These are phyloP conservation scores for Suhomyces tanzawaensis DNA, from an alignment of 805 yeast species.

Conservation along the genomic window DNA sequence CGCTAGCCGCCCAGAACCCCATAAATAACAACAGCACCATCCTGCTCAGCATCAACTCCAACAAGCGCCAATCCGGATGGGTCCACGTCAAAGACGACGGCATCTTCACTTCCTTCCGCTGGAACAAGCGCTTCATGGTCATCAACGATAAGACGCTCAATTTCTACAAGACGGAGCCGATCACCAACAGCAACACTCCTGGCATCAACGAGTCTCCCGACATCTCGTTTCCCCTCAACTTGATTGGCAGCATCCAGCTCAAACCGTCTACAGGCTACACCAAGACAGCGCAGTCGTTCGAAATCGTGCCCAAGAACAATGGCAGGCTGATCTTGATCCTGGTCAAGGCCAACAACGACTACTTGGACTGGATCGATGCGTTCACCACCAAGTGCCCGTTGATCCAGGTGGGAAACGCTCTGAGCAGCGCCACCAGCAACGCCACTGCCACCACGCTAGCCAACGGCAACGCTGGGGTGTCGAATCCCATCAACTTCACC, in stretches of 20 bases:
- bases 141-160: constrained; percentile 72
- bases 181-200: constrained; percentile 45
- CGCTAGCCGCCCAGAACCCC: constrained; percentile 10
- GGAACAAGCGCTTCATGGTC: constrained; percentile 87
- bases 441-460: neutral
- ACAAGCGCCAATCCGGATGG: constrained; percentile 66
- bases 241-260: constrained; percentile 47
- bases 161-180: constrained; percentile 67
- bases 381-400: constrained; percentile 75
- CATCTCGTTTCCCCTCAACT: constrained; percentile 37
- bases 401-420: constrained; percentile 36
- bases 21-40: constrained; percentile 5
- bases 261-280: constrained; percentile 51
- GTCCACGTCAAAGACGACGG: constrained; percentile 93
- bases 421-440: constrained; percentile 1
- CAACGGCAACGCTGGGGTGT: constrained; percentile 52
- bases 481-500: constrained; percentile 91
- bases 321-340: constrained; percentile 68
- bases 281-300: constrained; percentile 61
- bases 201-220: constrained; percentile 37
- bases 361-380: constrained; percentile 88
- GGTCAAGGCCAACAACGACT: constrained; percentile 74
- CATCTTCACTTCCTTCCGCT: constrained; percentile 70
- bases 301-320: constrained; percentile 56
- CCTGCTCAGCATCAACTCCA: constrained; percentile 19